These are phyloP conservation scores for Hansenula sp. DNA, from an alignment of 1,139 yeast species.

Conservation along the genomic window DNA sequence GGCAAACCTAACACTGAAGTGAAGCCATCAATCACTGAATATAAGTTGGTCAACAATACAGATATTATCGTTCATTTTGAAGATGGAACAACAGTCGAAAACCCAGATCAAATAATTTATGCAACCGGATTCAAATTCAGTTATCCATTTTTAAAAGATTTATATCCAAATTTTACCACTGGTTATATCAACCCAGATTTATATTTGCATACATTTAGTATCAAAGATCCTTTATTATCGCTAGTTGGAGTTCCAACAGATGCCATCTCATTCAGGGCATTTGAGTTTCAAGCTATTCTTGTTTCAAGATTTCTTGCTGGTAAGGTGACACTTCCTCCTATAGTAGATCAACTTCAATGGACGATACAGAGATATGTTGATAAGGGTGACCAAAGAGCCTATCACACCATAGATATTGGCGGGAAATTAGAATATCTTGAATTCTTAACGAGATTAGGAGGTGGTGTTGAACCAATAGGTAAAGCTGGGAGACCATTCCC, in stretches of 20 bases:
- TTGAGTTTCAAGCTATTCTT: conserved; percentile 39
- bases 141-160: conserved; percentile 36
- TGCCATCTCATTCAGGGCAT: conserved; percentile 33
- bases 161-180: conserved; percentile 27
- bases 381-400: conserved; percentile 32
- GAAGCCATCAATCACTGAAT: conserved; percentile 16
- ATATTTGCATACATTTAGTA: conserved; percentile 37
- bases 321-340: conserved; percentile 26
- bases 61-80: conserved; percentile 27
- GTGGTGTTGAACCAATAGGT: conserved; percentile 25
- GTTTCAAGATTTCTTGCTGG: conserved; percentile 33
- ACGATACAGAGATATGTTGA: conserved; percentile 23
- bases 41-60: conserved; percentile 9
- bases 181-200: conserved; percentile 26
- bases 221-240: conserved; percentile 34
- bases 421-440: conserved; percentile 26
- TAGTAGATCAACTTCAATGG: conserved; percentile 33
- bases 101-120: conserved; percentile 34
- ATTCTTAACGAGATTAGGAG: conserved; percentile 30
- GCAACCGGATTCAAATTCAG: conserved; percentile 45
- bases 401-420: conserved; percentile 33
- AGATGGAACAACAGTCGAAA: conserved; percentile 27
- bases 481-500: conserved; percentile 36
- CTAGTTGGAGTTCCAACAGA: conserved; percentile 42
- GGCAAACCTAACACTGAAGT: conserved; percentile 9